These are phyloP conservation scores for Bromus sterilis DNA, from an alignment of 176 grass and related monocot genomes.

Conservation along the genomic window DNA sequence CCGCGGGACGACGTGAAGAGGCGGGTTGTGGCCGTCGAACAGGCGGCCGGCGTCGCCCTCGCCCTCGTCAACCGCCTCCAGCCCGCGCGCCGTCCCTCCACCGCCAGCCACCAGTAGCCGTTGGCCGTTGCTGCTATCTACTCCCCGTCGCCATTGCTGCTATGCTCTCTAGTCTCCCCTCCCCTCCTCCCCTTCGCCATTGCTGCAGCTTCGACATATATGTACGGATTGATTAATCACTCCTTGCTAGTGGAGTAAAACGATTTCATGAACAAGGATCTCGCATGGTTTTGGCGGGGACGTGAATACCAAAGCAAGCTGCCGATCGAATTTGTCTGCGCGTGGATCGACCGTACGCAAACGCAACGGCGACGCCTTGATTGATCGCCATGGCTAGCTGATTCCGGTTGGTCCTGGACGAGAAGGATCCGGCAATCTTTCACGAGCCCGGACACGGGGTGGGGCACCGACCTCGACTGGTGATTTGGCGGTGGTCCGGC, in stretches of 20 bases:
- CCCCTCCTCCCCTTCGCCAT: not conserved
- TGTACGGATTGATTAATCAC: not conserved
- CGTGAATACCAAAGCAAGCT: not conserved
- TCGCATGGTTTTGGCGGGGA: not conserved
- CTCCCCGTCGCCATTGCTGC: not conserved
- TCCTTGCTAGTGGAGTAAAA: not conserved
- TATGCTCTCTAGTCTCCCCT: too few relatives aligned
- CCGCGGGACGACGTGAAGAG: constrained; percentile 10
- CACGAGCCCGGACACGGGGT: not conserved
- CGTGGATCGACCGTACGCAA: not conserved
- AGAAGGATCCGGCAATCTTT: not conserved
- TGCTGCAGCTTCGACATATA: not conserved
- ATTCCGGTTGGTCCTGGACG: not conserved
- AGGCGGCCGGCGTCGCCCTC: constrained; percentile 75
- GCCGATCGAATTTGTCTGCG: not conserved
- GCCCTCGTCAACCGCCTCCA: constrained; percentile 68
- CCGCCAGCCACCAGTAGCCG: not conserved
- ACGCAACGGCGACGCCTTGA: too few relatives aligned
- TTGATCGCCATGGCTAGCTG: not conserved
- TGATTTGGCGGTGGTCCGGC: too few relatives aligned
- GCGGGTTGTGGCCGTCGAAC: constrained; percentile 31
- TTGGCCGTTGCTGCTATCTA: too few relatives aligned
- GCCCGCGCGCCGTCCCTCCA: not conserved
- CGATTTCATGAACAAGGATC: not conserved
- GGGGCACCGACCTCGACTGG: not conserved